Evolutionary conservation across 2,329 filamentous ascomycete species (phyloP).

Genomic region (Curvularia eragrostidis): DNA sequence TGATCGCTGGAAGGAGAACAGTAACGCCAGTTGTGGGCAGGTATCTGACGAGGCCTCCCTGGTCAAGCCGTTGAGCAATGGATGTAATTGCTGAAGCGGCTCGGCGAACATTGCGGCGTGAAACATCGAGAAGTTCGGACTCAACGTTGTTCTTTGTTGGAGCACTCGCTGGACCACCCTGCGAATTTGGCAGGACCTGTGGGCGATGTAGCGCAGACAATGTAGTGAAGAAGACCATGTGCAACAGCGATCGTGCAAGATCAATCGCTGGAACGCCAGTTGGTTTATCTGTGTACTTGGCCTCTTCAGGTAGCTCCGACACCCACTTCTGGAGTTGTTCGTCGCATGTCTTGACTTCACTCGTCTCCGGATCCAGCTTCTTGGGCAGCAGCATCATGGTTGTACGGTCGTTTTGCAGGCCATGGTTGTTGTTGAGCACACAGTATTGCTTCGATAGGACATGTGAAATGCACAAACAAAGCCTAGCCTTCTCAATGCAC

Average conservation of each 20-base stretch:
- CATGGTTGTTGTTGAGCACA: slow-evolving; percentile 82
- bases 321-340: slow-evolving; percentile 80
- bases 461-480: slow-evolving; percentile 87
- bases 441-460: slow-evolving; percentile 93
- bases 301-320: slow-evolving; percentile 71
- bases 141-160: slow-evolving; percentile 46
- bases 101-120: slow-evolving; percentile 80
- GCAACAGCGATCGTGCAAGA: slow-evolving; percentile 82
- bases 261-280: slow-evolving; percentile 64
- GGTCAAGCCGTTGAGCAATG: slow-evolving; percentile 79
- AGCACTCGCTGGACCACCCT: slow-evolving; percentile 57
- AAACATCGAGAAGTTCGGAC: slow-evolving; percentile 79
- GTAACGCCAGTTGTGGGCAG: slow-evolving; percentile 91
- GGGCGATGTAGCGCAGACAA: slow-evolving; percentile 89
- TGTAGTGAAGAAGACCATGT: slow-evolving; percentile 94
- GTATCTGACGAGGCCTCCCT: slow-evolving; percentile 74
- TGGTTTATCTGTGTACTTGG: slow-evolving; percentile 70
- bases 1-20: slow-evolving; percentile 88
- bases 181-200: slow-evolving; percentile 81
- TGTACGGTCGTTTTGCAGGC: slow-evolving; percentile 70
- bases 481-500: slow-evolving; percentile 90
- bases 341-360: slow-evolving; percentile 80
- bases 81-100: slow-evolving; percentile 85
- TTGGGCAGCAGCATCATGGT: slow-evolving; percentile 92
- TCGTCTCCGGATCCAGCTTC: slow-evolving; percentile 81